Evolutionary conservation across 495 filamentous ascomycete species (phyloP).

Genomic region (Penicillium ochrochloron): DNA sequence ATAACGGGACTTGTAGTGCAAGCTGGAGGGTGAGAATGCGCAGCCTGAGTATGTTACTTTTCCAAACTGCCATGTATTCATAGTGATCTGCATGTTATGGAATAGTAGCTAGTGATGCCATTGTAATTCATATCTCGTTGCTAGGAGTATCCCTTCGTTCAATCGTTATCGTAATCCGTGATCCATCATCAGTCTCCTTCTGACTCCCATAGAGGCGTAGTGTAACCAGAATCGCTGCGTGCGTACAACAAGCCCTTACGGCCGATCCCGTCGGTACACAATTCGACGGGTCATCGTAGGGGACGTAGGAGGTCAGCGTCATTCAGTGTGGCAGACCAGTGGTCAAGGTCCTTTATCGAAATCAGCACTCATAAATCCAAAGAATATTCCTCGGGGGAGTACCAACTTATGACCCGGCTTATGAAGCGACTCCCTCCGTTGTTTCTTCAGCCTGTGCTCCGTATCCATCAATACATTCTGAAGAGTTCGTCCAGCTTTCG

Average conservation of each 20-base stretch:
- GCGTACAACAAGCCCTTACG: neutral
- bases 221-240: neutral
- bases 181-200: neutral
- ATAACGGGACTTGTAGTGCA: too few species aligned
- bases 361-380: neutral
- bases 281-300: neutral
- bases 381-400: too few species aligned
- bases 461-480: slow-evolving; percentile 23
- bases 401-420: slow-evolving; percentile 4
- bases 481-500: slow-evolving; percentile 16
- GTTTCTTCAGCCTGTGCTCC: slow-evolving; percentile 12
- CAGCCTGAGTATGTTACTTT: too few species aligned
- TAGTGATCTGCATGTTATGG: too few species aligned
- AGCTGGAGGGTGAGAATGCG: too few species aligned
- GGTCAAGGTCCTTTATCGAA: neutral
- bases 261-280: neutral
- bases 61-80: too few species aligned
- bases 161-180: neutral
- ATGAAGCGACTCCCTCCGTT: slow-evolving; percentile 9
- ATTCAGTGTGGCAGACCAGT: neutral
- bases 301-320: neutral
- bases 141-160: neutral
- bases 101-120: too few species aligned
- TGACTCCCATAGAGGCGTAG: neutral
- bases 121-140: neutral